Evolutionary conservation across 164 flowering plant genomes (phyloP).

Genomic region (Cinnamomum chago): DNA sequence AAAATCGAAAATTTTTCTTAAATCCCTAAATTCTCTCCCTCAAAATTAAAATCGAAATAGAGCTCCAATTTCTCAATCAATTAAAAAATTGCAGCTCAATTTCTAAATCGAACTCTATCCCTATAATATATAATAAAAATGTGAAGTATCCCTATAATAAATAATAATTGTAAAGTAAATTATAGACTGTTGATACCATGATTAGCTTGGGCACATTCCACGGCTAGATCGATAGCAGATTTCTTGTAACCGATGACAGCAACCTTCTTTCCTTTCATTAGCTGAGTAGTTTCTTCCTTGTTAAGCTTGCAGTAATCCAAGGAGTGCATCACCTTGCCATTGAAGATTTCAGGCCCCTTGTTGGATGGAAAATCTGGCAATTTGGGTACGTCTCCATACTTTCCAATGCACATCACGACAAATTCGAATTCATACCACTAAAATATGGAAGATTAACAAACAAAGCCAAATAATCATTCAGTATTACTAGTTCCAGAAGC

Average conservation of each 20-base stretch:
- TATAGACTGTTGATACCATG: conserved; percentile 46
- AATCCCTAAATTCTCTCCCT: too few relatives aligned
- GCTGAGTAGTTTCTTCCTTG: conserved; percentile 43
- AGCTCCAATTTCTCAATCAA: too few relatives aligned
- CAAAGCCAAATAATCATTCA: background rate
- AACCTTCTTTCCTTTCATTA: conserved; percentile 69
- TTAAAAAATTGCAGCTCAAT: too few relatives aligned
- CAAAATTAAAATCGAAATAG: too few relatives aligned
- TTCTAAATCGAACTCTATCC: too few relatives aligned
- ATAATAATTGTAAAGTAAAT: too few relatives aligned
- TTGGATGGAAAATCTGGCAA: conserved; percentile 52
- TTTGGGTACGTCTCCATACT: conserved; percentile 73
- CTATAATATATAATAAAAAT: too few relatives aligned
- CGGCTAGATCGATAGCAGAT: conserved; percentile 84
- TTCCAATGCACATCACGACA: conserved; percentile 73
- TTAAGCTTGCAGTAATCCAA: conserved; percentile 77
- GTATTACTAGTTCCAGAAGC: background rate
- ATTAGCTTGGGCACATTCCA: conserved; percentile 79
- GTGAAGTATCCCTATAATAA: too few relatives aligned
- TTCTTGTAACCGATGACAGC: conserved; percentile 84
- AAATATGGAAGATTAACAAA: background rate
- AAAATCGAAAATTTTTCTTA: too few relatives aligned
- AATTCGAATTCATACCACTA: conserved; percentile 82
- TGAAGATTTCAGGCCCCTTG: conserved; percentile 68
- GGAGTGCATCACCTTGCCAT: conserved; percentile 79